phyloP scores from a whole-genome alignment of 495 filamentous ascomycete genomes.

The Penicillium soppii region DNA sequence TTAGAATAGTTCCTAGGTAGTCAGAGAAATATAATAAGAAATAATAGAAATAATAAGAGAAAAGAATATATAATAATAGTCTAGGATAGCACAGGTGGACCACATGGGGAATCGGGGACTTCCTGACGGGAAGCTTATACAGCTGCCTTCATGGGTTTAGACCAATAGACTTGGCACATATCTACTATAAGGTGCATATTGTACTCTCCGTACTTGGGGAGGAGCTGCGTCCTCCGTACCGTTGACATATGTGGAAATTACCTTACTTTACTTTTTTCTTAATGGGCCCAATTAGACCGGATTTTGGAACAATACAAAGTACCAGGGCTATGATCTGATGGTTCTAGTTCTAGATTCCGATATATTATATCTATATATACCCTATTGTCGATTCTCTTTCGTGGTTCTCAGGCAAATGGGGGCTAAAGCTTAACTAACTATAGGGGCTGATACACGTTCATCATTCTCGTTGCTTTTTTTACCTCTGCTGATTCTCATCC shows the following conservation, averaged over 20 bases:
- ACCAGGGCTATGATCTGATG: too few relatives aligned
- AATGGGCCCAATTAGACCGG: neutral
- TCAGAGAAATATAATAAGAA: too few relatives aligned
- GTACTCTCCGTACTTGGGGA: too few relatives aligned
- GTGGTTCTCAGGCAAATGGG: too few relatives aligned
- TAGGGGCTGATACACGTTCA: neutral
- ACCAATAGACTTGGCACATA: neutral
- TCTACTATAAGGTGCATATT: too few relatives aligned
- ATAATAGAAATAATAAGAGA: neutral
- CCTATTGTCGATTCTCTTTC: too few relatives aligned
- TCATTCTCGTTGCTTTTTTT: neutral
- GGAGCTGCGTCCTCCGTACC: too few relatives aligned
- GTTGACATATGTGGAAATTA: constrained; percentile 1
- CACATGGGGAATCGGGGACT: too few relatives aligned
- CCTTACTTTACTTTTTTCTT: neutral
- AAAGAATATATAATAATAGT: constrained; percentile 1
- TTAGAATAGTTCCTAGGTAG: too few relatives aligned
- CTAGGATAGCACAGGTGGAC: constrained; percentile 4
- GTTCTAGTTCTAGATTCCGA: too few relatives aligned
- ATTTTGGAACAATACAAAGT: too few relatives aligned
- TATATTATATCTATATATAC: neutral
- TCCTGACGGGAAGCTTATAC: constrained; percentile 14
- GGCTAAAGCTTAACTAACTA: too few relatives aligned
- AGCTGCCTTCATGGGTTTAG: constrained; percentile 24
- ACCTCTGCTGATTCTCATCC: neutral